Evolutionary conservation across 305 asterid genomes (phyloP), one percentile per base, ranked within the genome.

Genomic region (Withania somnifera): DNA sequence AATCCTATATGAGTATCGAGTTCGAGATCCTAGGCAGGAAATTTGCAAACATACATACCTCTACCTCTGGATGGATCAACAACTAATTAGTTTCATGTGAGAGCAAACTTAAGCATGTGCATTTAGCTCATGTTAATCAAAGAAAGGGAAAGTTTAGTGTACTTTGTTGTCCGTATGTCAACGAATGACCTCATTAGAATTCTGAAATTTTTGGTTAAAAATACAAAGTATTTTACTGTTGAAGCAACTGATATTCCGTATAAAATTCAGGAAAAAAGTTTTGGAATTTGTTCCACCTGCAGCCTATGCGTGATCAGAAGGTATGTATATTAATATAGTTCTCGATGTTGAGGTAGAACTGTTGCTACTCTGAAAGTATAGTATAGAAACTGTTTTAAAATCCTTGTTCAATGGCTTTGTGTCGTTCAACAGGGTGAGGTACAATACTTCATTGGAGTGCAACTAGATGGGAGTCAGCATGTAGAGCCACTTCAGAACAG

Each of bases 291-390:
- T 96, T 96, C 86, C 99, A 96, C 89, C 90, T 96, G 80, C 99
- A 96, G 90, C 99, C 99, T 85, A 96, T 96, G 99, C 98, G 99
- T 89, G 99, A 96, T 84, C 99, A 96, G 66, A 96, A 92, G 99
- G 99, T 95, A 85, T 20, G 58, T 26, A 11, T 30, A 14, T 50
- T 15, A 1, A 58, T 20, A 56, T 7, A 38, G 52, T 30, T 50
- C n/a, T 3, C 32, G 24, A 67, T 53, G 82, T 28, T 13, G 6
- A 22, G 14, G 11, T 11, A 26, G 28, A 22, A 20, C 80, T 86
- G 51, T 36, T 11, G 36, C 73, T 2, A 71, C 32, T 78, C 32
- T 82, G 6, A 51, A 17, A 34, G 17, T 28, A 30, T 7, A 13
- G 15, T 5, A 15, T 26, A 50, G 28, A 17, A 50, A 17, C 63